Base-by-base conservation (phyloP, 1,139 yeast species). In the Sugiyamaella japonica region DNA sequence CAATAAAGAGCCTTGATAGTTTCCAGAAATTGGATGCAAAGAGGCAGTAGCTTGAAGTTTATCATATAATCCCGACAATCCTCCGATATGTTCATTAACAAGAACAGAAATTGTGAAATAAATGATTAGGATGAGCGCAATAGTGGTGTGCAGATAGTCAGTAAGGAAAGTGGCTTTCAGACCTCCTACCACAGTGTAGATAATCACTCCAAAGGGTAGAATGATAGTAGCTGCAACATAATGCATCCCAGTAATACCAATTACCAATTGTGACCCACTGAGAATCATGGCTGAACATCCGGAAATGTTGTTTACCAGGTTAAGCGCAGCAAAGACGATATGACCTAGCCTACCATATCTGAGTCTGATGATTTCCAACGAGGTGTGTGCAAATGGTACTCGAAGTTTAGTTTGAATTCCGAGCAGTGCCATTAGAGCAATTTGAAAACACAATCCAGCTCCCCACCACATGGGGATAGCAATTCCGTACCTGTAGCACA, bases 31-130 rank as follows among this genome's bases (percentile, higher is more conserved):
- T 10, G 77, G 96, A 38, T 77, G 73, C 6, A 75, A 71, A 41
- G 74, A 68, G 46, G 84, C 79, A 49, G 74, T 77, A 10, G 82
- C 79, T 45, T 88, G 77, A 39, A 79, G 71, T 12, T 87, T 95
- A 81, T 86, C 89, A 38, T 89, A 86, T 10, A 73, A 77, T 41
- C 82, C 84, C n/a, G 95, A 93, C 4, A 93, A 85, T 1, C 96
- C 96, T 57, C 89, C 37, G 7, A 67, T 56, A 37, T 75, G 78
- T 62, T 77, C 77, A 7, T 85, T 79, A 2, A 91, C 89, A 48
- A 66, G 72, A 5, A 70, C 66, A 5, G 70, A 59, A 58, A 72
- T 68, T 8, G 70, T 66, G 53, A 73, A 72, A 47, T 70, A 52
- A 46, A 72, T 61, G 32, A 75, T 65, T 75, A 61, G 54, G 25